A percentile compares a stretch with the other conserved stretches of the same genome.
phyloP scores from a whole-genome alignment of 768 basidiomycete species.

The Xerocomus spinulosus region DNA sequence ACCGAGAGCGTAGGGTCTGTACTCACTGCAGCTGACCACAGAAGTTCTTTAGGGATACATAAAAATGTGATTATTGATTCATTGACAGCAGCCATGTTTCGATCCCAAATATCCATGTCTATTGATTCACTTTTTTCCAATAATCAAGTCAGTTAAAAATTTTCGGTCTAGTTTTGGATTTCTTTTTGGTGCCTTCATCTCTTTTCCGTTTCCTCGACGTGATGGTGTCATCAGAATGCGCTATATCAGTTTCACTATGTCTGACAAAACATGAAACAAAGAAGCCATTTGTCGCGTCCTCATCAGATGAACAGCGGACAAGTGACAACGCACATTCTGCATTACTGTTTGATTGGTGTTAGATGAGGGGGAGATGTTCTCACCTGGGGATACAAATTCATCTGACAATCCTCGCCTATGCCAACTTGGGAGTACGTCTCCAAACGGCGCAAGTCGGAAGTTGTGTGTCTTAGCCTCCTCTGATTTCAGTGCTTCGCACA shows the following conservation, averaged over 20 bases:
- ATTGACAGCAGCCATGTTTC: slow-evolving; percentile 24
- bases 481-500: slow-evolving; percentile 64
- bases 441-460: slow-evolving; percentile 66
- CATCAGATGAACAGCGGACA: slow-evolving; percentile 71
- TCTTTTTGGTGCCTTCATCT: slow-evolving; percentile 15
- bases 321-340: slow-evolving; percentile 56
- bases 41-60: slow-evolving; percentile 30
- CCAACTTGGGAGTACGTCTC: slow-evolving; percentile 78
- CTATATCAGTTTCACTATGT: not conserved
- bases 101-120: slow-evolving; percentile 10
- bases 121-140: not conserved
- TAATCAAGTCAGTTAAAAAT: slow-evolving; percentile 2
- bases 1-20: slow-evolving; percentile 27
- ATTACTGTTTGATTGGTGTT: not conserved
- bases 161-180: slow-evolving; percentile 15
- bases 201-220: slow-evolving; percentile 26
- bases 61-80: slow-evolving; percentile 28
- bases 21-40: slow-evolving; percentile 34
- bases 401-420: slow-evolving; percentile 68
- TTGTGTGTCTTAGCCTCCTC: slow-evolving; percentile 56
- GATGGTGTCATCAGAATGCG: slow-evolving; percentile 3
- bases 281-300: slow-evolving; percentile 93
- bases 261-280: slow-evolving; percentile 90
- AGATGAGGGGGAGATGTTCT: slow-evolving; percentile 3
- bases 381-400: slow-evolving; percentile 56